These are phyloP conservation scores for Cokeromyces recurvatus DNA, from an alignment of 371 early-diverging fungal genomes.

Conservation along the genomic window DNA sequence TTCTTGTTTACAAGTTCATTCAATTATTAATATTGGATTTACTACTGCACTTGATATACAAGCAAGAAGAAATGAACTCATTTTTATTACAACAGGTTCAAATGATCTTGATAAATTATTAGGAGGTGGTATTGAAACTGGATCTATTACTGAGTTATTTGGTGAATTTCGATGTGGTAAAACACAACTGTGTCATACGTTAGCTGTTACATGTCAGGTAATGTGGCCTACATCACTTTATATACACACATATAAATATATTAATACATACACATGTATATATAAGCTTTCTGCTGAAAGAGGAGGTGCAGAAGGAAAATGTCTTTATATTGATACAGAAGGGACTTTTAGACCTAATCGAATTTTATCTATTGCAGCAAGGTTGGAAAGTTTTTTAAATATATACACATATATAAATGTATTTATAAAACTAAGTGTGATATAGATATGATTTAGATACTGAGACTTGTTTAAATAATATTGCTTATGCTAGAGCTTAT, in stretches of 20 bases:
- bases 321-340: conserved; percentile 99
- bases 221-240: too few species aligned
- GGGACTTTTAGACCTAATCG: conserved; percentile 98
- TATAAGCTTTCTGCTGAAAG: conserved; percentile 64
- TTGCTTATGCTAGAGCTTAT: conserved; percentile 96
- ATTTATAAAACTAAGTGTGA: too few species aligned
- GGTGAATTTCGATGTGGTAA: conserved; percentile 99
- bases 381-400: too few species aligned
- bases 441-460: conserved; percentile 75
- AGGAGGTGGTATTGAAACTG: conserved; percentile 97
- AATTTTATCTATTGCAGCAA: conserved; percentile 86
- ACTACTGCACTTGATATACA: conserved; percentile 93
- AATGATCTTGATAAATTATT: conserved; percentile 92
- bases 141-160: conserved; percentile 97
- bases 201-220: conserved; percentile 97
- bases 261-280: conserved; percentile 38
- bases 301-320: conserved; percentile 97
- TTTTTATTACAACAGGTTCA: conserved; percentile 92
- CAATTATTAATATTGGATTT: conserved; percentile 93
- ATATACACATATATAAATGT: too few species aligned
- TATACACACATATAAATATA: too few species aligned
- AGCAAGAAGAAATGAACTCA: conserved; percentile 73
- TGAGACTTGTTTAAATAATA: conserved; percentile 91
- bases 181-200: conserved; percentile 96
- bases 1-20: conserved; percentile 53